Percentiles rank a stretch among this genome's conserved stretches.
phyloP scores from a whole-genome alignment of 2,329 filamentous ascomycete species.

The Cryphonectria nitschkei region DNA sequence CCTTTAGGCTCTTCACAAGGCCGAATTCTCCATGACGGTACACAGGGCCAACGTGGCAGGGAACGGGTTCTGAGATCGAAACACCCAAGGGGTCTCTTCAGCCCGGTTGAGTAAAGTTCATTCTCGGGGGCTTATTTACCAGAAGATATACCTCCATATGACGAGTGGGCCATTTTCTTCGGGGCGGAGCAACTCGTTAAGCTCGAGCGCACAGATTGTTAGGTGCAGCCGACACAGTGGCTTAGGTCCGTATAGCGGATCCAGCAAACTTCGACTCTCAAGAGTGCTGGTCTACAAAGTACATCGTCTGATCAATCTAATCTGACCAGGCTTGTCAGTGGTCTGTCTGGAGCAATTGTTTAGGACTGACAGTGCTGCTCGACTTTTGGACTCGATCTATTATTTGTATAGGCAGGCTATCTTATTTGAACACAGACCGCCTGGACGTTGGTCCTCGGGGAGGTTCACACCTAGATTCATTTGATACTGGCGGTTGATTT shows the following conservation, averaged over 20 bases:
- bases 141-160: background rate
- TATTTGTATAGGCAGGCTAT: background rate
- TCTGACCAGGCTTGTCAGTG: background rate
- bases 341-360: background rate
- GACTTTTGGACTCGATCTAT: background rate
- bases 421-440: background rate
- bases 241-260: background rate
- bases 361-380: background rate
- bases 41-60: background rate
- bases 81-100: background rate
- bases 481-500: background rate
- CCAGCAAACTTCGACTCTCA: background rate
- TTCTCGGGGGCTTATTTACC: background rate
- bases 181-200: background rate
- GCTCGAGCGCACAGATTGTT: background rate
- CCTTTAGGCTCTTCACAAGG: too few relatives aligned
- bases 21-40: background rate
- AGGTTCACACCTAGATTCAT: background rate
- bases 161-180: background rate
- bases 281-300: background rate
- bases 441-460: background rate
- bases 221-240: background rate
- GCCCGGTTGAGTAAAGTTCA: background rate
- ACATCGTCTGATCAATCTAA: background rate
- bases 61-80: background rate